Percentiles rank a stretch among this genome's conserved stretches.
Conservation (phyloP, 169 alveolate species). For the Babesia bigemina region DNA sequence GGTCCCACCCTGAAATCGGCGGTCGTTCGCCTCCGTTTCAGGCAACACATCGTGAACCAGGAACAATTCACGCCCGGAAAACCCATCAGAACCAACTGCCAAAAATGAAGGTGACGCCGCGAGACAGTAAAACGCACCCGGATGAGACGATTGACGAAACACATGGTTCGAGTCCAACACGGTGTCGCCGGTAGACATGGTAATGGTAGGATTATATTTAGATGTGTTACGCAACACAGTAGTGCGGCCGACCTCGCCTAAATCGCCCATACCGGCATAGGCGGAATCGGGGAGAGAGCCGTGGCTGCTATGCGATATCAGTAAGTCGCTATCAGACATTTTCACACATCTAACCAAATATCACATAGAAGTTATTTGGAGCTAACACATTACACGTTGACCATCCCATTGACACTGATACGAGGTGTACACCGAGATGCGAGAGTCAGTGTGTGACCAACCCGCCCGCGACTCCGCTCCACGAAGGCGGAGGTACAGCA, state of each 20-base stretch:
- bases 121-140: conserved; percentile 6
- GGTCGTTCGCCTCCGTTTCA: conserved; percentile 56
- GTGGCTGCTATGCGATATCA: conserved; percentile 49
- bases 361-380: too few relatives aligned
- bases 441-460: conserved; percentile 9
- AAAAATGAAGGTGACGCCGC: neutral
- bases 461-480: conserved; percentile 24
- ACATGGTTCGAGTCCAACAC: neutral
- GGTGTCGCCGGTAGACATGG: conserved; percentile 11
- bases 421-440: neutral
- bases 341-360: conserved; percentile 14
- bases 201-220: neutral
- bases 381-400: too few relatives aligned
- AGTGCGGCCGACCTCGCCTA: neutral
- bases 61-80: conserved; percentile 4
- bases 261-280: conserved; percentile 8
- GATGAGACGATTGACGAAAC: conserved; percentile 26
- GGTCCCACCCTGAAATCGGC: conserved; percentile 48
- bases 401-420: neutral
- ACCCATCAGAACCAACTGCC: conserved; percentile 9
- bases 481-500: conserved; percentile 18
- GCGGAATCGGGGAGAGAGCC: conserved; percentile 22
- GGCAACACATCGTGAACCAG: conserved; percentile 31
- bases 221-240: conserved; percentile 13
- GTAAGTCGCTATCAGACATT: conserved; percentile 44